These are phyloP conservation scores for Cladosporium sp. DNA, from an alignment of 2,329 filamentous ascomycete species.

Conservation along the genomic window DNA sequence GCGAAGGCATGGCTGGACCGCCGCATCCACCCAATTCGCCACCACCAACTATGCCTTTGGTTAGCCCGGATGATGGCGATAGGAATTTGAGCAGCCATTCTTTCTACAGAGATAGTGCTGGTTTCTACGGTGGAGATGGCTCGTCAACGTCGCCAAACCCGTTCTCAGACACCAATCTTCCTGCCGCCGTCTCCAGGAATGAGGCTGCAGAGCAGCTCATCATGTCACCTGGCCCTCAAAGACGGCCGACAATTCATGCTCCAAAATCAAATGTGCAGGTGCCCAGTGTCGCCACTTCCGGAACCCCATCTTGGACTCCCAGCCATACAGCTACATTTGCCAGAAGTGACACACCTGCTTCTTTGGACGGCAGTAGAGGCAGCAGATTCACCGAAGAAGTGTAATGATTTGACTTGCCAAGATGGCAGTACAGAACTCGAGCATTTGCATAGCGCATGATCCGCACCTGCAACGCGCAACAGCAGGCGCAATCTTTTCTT, in stretches of 20 bases:
- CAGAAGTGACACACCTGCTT: constrained; percentile 21
- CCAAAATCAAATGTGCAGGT: constrained; percentile 27
- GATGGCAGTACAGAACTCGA: neutral
- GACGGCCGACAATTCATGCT: constrained; percentile 29
- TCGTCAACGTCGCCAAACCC: constrained; percentile 13
- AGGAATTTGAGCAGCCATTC: constrained; percentile 33
- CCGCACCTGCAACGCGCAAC: neutral
- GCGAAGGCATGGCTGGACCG: constrained; percentile 43
- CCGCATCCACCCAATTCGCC: constrained; percentile 4
- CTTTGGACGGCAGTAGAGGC: constrained; percentile 19
- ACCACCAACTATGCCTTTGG: constrained; percentile 17
- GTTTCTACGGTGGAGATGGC: constrained; percentile 38
- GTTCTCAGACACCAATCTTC: constrained; percentile 7
- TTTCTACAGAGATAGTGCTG: constrained; percentile 43
- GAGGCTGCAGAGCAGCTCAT: constrained; percentile 20
- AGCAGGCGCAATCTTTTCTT: constrained; percentile 9
- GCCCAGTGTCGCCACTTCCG: constrained; percentile 14
- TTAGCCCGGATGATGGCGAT: neutral
- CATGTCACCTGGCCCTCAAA: constrained; percentile 31
- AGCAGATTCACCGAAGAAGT: constrained; percentile 29
- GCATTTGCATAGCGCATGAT: constrained; percentile 1
- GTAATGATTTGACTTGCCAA: constrained; percentile 1
- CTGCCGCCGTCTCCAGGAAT: neutral
- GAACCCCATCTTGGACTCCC: constrained; percentile 14
- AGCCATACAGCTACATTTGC: constrained; percentile 15